phyloP scores from a whole-genome alignment of 176 grass and related monocot genomes.

The Raddia distichophylla region DNA sequence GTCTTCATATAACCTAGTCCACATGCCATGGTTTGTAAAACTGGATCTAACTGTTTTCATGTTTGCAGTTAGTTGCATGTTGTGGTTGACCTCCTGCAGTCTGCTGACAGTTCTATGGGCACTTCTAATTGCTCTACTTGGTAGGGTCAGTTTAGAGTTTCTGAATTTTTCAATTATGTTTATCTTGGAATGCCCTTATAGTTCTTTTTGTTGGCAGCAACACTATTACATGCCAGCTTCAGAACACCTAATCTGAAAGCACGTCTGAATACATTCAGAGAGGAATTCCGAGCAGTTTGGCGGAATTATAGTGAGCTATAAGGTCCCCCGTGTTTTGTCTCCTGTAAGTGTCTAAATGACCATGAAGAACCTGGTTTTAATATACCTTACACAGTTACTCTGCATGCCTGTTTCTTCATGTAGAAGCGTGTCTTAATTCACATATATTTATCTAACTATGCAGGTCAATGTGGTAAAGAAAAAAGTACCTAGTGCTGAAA shows the following conservation, averaged over 20 bases:
- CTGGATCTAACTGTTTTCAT: slow-evolving; percentile 32
- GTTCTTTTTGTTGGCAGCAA: slow-evolving; percentile 56
- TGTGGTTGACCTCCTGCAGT: slow-evolving; percentile 93
- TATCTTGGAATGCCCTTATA: slow-evolving; percentile 21
- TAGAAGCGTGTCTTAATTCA: not conserved
- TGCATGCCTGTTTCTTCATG: not conserved
- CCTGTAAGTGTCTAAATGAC: slow-evolving; percentile 21
- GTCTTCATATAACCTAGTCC: not conserved
- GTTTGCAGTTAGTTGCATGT: slow-evolving; percentile 81
- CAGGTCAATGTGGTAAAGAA: slow-evolving; percentile 43
- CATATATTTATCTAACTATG: not conserved
- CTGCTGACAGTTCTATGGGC: slow-evolving; percentile 92
- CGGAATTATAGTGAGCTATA: slow-evolving; percentile 93
- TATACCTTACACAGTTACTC: not conserved
- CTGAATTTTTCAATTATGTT: slow-evolving; percentile 8
- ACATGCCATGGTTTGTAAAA: slow-evolving; percentile 7
- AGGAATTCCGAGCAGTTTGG: slow-evolving; percentile 96
- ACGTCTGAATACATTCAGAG: slow-evolving; percentile 95
- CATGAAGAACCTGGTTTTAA: not conserved
- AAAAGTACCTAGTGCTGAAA: slow-evolving; percentile 39
- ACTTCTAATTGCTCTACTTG: slow-evolving; percentile 78
- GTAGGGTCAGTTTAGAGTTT: slow-evolving; percentile 53
- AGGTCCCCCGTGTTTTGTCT: slow-evolving; percentile 19
- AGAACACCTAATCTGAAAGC: slow-evolving; percentile 98
- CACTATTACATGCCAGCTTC: slow-evolving; percentile 89